Percentiles rank a stretch among this genome's conserved stretches.
phyloP scores from a whole-genome alignment of 106 monocot genomes.

The Chionographis japonica region DNA sequence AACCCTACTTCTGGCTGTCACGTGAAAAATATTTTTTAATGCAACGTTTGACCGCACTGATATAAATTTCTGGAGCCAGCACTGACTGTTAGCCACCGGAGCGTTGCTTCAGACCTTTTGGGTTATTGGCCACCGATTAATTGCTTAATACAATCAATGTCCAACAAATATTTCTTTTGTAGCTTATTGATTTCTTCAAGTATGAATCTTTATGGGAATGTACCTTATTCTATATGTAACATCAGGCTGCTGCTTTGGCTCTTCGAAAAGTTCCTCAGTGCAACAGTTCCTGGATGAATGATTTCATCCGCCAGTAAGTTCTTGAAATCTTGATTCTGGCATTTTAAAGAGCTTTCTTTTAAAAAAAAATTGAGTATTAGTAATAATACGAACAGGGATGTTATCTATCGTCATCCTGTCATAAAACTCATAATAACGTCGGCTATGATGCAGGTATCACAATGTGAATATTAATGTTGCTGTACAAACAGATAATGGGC shows the following conservation, averaged over 20 bases:
- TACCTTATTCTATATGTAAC: neutral
- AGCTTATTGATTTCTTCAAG: neutral
- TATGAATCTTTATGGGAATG: neutral
- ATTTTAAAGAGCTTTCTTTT: neutral
- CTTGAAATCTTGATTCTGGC: conserved; percentile 3
- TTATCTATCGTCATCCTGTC: neutral
- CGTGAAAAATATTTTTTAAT: too few relatives aligned
- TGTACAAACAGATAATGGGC: conserved; percentile 90
- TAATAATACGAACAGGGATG: too few relatives aligned
- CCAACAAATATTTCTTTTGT: neutral
- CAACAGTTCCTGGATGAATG: conserved; percentile 99
- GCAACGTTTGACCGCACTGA: too few relatives aligned
- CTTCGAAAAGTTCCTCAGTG: conserved; percentile 95
- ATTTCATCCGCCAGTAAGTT: conserved; percentile 91
- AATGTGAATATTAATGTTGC: conserved; percentile 92
- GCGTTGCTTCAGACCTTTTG: too few relatives aligned
- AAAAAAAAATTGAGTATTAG: too few relatives aligned
- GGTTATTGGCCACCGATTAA: too few relatives aligned
- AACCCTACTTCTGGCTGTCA: too few relatives aligned
- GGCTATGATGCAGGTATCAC: conserved; percentile 50
- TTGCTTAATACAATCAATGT: too few relatives aligned
- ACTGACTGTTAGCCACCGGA: too few relatives aligned
- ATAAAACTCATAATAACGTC: neutral
- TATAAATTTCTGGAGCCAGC: too few relatives aligned
- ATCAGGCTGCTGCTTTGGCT: conserved; percentile 95